Evolutionary conservation across 306 rosid species (phyloP).

Genomic region (barrel medic (Medicago truncatula)): DNA sequence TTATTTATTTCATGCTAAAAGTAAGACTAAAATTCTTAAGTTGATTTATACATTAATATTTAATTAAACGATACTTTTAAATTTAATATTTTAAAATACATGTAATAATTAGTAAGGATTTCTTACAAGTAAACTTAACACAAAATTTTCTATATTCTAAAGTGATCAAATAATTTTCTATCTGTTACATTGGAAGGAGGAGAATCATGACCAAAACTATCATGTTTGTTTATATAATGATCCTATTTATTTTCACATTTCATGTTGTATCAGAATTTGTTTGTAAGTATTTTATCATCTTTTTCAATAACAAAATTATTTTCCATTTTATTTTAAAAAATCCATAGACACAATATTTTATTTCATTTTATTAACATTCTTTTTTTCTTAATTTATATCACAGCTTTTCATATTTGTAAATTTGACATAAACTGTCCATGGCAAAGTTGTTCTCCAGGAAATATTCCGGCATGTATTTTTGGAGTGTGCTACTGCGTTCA

Average conservation of each 20-base stretch:
- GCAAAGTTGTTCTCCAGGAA: not conserved
- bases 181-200: not conserved
- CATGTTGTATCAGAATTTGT: not conserved
- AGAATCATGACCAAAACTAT: not conserved
- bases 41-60: no score
- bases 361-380: not conserved
- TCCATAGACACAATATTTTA: not conserved
- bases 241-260: not conserved
- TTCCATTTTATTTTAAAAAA: not conserved
- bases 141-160: not conserved
- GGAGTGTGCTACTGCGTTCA: not conserved
- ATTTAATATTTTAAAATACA: no score
- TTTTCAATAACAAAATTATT: not conserved
- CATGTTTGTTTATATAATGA: not conserved
- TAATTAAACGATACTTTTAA: no score
- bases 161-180: not conserved
- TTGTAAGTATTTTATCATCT: not conserved
- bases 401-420: not conserved
- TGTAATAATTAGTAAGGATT: no score
- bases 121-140: not conserved
- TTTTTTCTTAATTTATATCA: not conserved
- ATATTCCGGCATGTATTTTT: not conserved
- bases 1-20: no score
- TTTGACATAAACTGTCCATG: not conserved
- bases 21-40: no score